Base-by-base conservation (phyloP, 2,329 filamentous ascomycete genomes). In the Pseudogymnoascus sp. region DNA sequence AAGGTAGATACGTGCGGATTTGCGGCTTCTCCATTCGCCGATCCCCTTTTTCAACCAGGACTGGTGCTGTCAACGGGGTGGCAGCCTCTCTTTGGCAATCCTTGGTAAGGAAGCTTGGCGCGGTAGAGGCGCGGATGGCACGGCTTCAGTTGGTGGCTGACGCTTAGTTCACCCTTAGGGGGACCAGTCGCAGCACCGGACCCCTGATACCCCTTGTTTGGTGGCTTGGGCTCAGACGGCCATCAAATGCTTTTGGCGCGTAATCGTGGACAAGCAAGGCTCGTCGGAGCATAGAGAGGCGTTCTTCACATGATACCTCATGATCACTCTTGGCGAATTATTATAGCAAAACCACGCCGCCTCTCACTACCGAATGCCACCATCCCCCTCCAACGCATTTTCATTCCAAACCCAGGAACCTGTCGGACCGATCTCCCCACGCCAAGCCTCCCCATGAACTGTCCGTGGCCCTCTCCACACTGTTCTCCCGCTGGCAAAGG, bases 91-190 rank as follows among this genome's bases (percentile, higher is more conserved):
- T 31, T 53, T 53, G 3, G 47, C 3, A 13, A 31, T 16, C 26
- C 47, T 53, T 53, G 47, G 24, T 53, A 53, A 53, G 26, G 47
- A 53, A 53, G 47, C 47, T 53, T 31, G 47, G 47, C 47, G 26
- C 47, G 14, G 47, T 16, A 53, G 47, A 53, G 26, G 26, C 47
- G 24, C 47, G 26, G 47, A 31, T 53, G 7, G 14, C 47, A 53
- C 47, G 26, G 47, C 47, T 53, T 53, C 14, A 31, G 24, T 53
- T 53, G 26, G 47, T 53, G 47, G 14, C 47, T 50, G 13, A 3
- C 24, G 24, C 44, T 24, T 50, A 6, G 44, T 24, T 50, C 14
- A 10, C 24, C 24, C 14, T 29, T 29, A n/a, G 21, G 29, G 5
- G 13, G 44, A 2, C 13, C 21, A 50, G 24, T 29, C 21, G 24